A percentile compares a stretch with the other conserved stretches of the same genome.
phyloP scores from a whole-genome alignment of 768 basidiomycete species.

The Terana coerulea region DNA sequence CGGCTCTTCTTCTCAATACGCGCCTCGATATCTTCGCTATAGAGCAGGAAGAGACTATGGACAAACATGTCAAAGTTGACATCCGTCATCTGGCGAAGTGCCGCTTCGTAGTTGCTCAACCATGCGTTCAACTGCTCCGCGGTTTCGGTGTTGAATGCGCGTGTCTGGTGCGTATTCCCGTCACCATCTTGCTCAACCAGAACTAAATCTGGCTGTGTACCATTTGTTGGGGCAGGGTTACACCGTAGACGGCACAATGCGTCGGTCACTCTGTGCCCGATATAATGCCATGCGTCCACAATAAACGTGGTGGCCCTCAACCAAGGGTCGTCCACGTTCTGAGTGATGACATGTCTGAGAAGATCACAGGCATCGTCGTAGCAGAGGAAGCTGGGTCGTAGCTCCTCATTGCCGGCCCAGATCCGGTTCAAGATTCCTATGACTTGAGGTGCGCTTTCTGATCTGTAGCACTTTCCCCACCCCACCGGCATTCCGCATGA shows the following conservation, averaged over 20 bases:
- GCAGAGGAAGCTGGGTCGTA: constrained; percentile 2
- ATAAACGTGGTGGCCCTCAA: constrained; percentile 1
- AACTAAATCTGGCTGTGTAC: constrained; percentile 6
- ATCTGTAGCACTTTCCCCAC: constrained; percentile 9
- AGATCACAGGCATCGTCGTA: constrained; percentile 11
- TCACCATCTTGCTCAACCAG: not conserved
- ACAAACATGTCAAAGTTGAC: constrained; percentile 9
- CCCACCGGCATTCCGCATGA: constrained; percentile 10
- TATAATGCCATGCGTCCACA: constrained; percentile 11
- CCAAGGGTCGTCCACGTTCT: constrained; percentile 2
- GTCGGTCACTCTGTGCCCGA: constrained; percentile 3
- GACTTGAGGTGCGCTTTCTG: constrained; percentile 8
- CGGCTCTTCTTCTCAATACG: constrained; percentile 1
- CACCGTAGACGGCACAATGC: constrained; percentile 7
- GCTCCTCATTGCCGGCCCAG: not conserved
- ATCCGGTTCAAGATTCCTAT: not conserved
- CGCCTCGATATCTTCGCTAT: not conserved
- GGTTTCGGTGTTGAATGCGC: constrained; percentile 11
- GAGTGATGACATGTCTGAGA: constrained; percentile 7
- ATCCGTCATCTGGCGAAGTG: constrained; percentile 7
- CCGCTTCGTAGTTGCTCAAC: constrained; percentile 5
- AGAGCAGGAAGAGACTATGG: constrained; percentile 4
- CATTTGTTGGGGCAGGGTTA: constrained; percentile 7
- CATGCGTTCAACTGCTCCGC: constrained; percentile 9
- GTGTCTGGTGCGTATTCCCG: constrained; percentile 1